Percentiles rank a stretch among this genome's conserved stretches.
Conservation (phyloP, 2,329 filamentous ascomycete species). For the Microdochium paspali region DNA sequence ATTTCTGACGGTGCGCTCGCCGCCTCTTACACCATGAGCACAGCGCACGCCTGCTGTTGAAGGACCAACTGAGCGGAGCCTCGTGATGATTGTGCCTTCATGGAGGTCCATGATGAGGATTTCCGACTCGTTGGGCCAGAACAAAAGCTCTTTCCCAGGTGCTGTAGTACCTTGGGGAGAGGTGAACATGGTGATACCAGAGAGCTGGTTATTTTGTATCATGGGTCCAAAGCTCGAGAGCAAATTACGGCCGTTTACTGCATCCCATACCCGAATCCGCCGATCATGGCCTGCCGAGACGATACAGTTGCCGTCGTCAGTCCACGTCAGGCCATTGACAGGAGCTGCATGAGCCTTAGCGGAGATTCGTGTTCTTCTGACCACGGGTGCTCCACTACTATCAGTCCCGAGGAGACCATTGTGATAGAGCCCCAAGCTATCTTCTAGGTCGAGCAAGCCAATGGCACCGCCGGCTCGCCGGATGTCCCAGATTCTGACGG, state of each 20-base stretch:
- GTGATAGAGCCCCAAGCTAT: conserved; percentile 58
- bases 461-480: conserved; percentile 68
- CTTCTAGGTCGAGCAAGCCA: conserved; percentile 74
- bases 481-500: conserved; percentile 79
- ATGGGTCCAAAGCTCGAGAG: conserved; percentile 79
- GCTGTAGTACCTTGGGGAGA: conserved; percentile 50
- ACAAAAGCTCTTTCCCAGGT: conserved; percentile 54
- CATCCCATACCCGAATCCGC: conserved; percentile 80
- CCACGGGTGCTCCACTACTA: conserved; percentile 20
- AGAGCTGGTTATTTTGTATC: conserved; percentile 62
- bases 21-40: conserved; percentile 25
- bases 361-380: conserved; percentile 30
- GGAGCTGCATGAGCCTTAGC: conserved; percentile 68
- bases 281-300: conserved; percentile 78
- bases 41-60: conserved; percentile 32
- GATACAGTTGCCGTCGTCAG: conserved; percentile 65
- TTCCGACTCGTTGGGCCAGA: conserved; percentile 76
- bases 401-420: conserved; percentile 23
- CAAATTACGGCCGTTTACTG: conserved; percentile 72
- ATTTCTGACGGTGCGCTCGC: conserved; percentile 50
- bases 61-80: conserved; percentile 57
- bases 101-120: conserved; percentile 74
- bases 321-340: conserved; percentile 82
- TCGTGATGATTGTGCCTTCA: conserved; percentile 62
- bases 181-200: conserved; percentile 51